Conservation (phyloP, 1,139 yeast species). For the Blastobotrys elegans region DNA sequence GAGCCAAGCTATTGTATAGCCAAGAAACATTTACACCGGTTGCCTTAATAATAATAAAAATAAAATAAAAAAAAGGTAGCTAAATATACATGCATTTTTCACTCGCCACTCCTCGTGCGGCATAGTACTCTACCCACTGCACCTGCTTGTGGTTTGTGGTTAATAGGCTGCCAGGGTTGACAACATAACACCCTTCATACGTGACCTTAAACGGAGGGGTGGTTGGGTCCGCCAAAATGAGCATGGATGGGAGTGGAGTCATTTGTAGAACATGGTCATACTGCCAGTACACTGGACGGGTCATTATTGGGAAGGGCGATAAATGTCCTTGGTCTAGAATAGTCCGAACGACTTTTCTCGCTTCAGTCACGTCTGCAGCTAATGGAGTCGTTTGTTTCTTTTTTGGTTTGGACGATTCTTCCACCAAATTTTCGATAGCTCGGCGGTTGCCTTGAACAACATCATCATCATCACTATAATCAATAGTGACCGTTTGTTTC, state of each 20-base stretch:
- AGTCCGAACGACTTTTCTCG: conserved; percentile 73
- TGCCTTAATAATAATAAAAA: conserved; percentile 27
- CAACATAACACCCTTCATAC: conserved; percentile 75
- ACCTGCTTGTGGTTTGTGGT: conserved; percentile 36
- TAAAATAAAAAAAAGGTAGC: no score
- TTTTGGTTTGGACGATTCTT: conserved; percentile 15
- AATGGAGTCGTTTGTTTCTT: conserved; percentile 16
- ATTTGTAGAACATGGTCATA: conserved; percentile 64
- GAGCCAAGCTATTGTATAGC: conserved; percentile 93
- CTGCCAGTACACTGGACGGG: conserved; percentile 64
- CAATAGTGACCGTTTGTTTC: neutral
- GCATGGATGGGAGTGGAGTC: conserved; percentile 62
- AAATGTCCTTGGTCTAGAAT: conserved; percentile 81
- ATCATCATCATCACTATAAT: conserved; percentile 16
- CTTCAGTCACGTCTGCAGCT: conserved; percentile 48
- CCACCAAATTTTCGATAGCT: conserved; percentile 22
- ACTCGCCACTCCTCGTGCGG: conserved; percentile 33
- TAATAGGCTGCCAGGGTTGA: conserved; percentile 63
- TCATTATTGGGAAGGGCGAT: conserved; percentile 64
- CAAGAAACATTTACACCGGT: conserved; percentile 32
- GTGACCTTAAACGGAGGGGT: conserved; percentile 70
- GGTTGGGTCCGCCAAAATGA: conserved; percentile 59
- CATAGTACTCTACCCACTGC: conserved; percentile 67
- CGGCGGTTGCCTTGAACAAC: conserved; percentile 20
- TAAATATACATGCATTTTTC: conserved; percentile 21